Conservation (phyloP, 2,329 filamentous ascomycete species). For the Fusarium proliferatum region DNA sequence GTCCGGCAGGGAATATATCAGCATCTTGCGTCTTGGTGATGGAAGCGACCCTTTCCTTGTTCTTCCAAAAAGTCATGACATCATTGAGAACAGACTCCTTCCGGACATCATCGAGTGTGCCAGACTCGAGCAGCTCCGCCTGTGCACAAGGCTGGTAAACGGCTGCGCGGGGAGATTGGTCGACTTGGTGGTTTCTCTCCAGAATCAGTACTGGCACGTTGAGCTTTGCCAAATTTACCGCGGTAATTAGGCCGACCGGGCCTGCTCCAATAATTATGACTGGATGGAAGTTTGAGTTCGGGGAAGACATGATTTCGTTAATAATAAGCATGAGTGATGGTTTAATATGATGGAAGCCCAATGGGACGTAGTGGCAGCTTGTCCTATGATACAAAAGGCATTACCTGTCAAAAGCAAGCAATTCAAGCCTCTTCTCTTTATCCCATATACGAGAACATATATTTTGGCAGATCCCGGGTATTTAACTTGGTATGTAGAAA, state of each 20-base stretch:
- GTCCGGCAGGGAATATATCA: neutral
- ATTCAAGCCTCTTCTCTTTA: neutral
- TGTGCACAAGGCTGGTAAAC: neutral
- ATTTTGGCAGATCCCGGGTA: neutral
- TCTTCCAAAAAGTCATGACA: neutral
- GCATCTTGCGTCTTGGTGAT: neutral
- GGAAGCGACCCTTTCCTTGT: neutral
- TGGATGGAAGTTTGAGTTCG: rapidly evolving
- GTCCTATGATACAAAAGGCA: rapidly evolving
- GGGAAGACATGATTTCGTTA: neutral
- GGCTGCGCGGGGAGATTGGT: neutral
- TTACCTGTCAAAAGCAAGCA: neutral
- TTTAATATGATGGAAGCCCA: no score
- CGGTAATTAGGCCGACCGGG: neutral
- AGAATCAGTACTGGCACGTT: neutral
- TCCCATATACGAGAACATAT: neutral
- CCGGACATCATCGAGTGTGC: neutral
- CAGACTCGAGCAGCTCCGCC: neutral
- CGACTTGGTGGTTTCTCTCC: neutral
- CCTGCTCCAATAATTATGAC: neutral
- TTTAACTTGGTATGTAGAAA: neutral
- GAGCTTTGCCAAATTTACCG: neutral
- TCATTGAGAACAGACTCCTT: neutral
- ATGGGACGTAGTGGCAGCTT: no score
- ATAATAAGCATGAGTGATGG: no score